Evolutionary conservation across 805 yeast species (phyloP).

Genomic region (Scheffersomyces ergatensis): DNA sequence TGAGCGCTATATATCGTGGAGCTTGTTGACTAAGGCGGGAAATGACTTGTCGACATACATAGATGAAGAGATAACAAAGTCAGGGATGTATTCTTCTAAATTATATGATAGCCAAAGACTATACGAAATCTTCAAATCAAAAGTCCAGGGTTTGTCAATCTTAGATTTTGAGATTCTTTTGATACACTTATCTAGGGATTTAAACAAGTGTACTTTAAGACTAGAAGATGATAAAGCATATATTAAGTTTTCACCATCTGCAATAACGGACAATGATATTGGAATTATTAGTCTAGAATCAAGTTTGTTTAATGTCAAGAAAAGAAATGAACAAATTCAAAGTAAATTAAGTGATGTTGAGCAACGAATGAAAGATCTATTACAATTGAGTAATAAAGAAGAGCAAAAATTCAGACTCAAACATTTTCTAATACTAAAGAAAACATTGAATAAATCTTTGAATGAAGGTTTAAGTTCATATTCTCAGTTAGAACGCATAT

Average conservation of each 20-base stretch:
- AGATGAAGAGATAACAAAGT: slow-evolving; percentile 4
- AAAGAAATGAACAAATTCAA: slow-evolving; percentile 17
- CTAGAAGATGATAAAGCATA: slow-evolving; percentile 11
- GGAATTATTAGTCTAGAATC: slow-evolving; percentile 26
- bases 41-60: slow-evolving; percentile 3
- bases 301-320: slow-evolving; percentile 14
- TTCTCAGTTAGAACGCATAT: slow-evolving; percentile 19
- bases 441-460: slow-evolving; percentile 13
- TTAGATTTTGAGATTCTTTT: slow-evolving; percentile 27
- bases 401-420: slow-evolving; percentile 16
- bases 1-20: slow-evolving; percentile 24
- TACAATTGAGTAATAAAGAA: slow-evolving; percentile 6
- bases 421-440: slow-evolving; percentile 13
- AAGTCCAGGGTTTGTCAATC: slow-evolving; percentile 10
- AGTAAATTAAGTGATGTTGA: slow-evolving; percentile 15
- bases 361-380: slow-evolving; percentile 11
- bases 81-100: slow-evolving; percentile 13
- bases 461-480: slow-evolving; percentile 13
- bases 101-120: slow-evolving; percentile 13
- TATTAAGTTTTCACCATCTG: slow-evolving; percentile 17
- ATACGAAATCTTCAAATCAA: slow-evolving; percentile 5
- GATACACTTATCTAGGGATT: slow-evolving; percentile 25
- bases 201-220: slow-evolving; percentile 7
- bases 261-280: slow-evolving; percentile 27
- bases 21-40: slow-evolving; percentile 11